These are phyloP conservation scores for Vigna nakashimae DNA, from an alignment of 306 rosid genomes.

Conservation along the genomic window DNA sequence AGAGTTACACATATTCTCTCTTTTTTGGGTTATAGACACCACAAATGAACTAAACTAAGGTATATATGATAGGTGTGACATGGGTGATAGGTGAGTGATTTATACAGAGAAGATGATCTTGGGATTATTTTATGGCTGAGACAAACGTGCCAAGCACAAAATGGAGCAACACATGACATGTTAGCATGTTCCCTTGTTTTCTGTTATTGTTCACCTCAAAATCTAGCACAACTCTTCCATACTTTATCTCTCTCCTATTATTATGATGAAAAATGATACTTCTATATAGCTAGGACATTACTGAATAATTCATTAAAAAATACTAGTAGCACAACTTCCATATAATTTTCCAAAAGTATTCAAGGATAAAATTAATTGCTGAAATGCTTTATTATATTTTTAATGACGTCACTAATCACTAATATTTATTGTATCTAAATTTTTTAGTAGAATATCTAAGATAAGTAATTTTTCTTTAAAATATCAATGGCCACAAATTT, in stretches of 20 bases:
- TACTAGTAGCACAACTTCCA: neutral
- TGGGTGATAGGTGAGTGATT: neutral
- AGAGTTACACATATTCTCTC: slow-evolving; percentile 34
- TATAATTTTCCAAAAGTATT: neutral
- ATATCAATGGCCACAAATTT: too few relatives aligned
- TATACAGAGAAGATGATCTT: slow-evolving; percentile 30
- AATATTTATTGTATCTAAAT: too few relatives aligned
- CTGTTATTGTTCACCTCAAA: neutral
- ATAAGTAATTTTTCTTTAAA: too few relatives aligned
- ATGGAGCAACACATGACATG: slow-evolving; percentile 43
- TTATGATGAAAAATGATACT: neutral
- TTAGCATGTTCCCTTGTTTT: slow-evolving; percentile 41
- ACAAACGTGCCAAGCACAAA: slow-evolving; percentile 54
- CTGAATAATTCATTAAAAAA: neutral
- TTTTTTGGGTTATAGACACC: neutral
- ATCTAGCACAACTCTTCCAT: slow-evolving; percentile 5
- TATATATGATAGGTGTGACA: neutral
- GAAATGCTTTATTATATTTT: too few relatives aligned
- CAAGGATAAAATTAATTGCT: too few relatives aligned
- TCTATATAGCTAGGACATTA: neutral
- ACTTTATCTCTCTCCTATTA: neutral
- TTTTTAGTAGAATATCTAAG: too few relatives aligned
- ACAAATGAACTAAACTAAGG: neutral
- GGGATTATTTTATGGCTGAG: slow-evolving; percentile 25
- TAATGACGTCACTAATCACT: too few relatives aligned